Evolutionary conservation across 371 early-diverging fungal species (phyloP).

Genomic region (Coemansia sp.): DNA sequence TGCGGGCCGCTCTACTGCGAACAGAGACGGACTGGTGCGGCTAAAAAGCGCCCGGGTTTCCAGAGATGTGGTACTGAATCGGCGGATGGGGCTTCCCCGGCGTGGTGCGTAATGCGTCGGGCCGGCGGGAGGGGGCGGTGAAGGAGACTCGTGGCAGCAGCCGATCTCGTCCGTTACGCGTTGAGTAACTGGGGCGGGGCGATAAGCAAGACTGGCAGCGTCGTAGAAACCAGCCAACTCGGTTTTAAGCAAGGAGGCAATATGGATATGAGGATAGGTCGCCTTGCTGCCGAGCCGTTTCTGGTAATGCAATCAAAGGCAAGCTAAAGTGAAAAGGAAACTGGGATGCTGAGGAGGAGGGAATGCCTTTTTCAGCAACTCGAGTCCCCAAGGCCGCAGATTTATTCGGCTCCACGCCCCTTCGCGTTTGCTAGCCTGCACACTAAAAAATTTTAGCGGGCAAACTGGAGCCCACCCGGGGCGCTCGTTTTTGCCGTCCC

Average conservation of each 20-base stretch:
- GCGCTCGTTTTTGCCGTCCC: slow-evolving; percentile 9
- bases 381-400: slow-evolving; percentile 36
- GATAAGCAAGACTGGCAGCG: not conserved
- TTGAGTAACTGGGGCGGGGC: slow-evolving; percentile 1
- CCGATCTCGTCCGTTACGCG: slow-evolving; percentile 6
- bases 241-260: slow-evolving; percentile 1
- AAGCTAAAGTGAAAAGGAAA: slow-evolving; percentile 1
- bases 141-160: not conserved
- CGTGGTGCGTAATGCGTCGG: too few species aligned
- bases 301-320: slow-evolving; percentile 17
- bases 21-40: not conserved
- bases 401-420: slow-evolving; percentile 40
- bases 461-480: slow-evolving; percentile 1
- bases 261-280: slow-evolving; percentile 1
- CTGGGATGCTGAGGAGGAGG: slow-evolving; percentile 3
- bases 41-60: not conserved
- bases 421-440: slow-evolving; percentile 10
- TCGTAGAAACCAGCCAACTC: not conserved
- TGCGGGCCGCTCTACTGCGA: slow-evolving; percentile 2
- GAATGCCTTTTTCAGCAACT: slow-evolving; percentile 43
- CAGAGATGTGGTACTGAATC: slow-evolving; percentile 1
- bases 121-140: too few species aligned
- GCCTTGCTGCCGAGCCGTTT: slow-evolving; percentile 9
- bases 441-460: slow-evolving; percentile 10
- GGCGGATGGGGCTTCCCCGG: not conserved